phyloP scores from a whole-genome alignment of 139 green algal genomes.

The Micractinium sp. region DNA sequence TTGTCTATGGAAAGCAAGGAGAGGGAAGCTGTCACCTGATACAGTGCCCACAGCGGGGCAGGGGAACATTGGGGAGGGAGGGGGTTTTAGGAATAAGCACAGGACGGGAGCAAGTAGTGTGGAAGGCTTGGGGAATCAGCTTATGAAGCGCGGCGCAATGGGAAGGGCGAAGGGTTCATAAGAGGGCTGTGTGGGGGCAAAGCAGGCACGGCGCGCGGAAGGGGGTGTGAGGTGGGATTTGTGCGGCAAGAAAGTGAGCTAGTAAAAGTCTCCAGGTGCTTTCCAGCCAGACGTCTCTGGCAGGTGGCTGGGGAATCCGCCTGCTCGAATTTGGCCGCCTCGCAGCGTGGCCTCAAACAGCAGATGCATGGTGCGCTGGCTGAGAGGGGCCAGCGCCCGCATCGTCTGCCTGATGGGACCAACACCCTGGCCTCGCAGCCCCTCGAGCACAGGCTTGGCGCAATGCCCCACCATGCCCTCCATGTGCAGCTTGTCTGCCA shows the following conservation, averaged over 20 bases:
- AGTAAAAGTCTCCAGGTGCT: neutral
- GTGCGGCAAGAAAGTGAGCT: neutral
- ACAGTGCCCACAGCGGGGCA: no score
- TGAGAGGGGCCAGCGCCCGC: neutral
- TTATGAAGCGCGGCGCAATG: no score
- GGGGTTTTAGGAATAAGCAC: no score
- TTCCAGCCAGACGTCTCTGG: neutral
- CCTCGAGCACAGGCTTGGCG: neutral
- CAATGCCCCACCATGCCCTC: neutral
- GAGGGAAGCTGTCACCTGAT: no score
- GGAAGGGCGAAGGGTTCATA: no score
- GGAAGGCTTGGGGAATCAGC: no score
- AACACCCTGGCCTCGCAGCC: neutral
- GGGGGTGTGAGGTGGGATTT: no score
- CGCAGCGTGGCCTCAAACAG: neutral
- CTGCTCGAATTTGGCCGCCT: neutral
- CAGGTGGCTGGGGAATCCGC: neutral
- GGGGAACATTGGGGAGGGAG: no score
- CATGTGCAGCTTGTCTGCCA: neutral
- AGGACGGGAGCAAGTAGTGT: no score
- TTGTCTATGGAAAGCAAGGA: no score
- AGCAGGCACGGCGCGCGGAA: no score
- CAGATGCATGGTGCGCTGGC: neutral
- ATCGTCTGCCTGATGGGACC: neutral
- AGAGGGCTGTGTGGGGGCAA: no score